Evolutionary conservation across 176 grass and related monocot genomes (phyloP), one percentile per base, ranked within the genome.

Genomic region (Metroxylon sagu): DNA sequence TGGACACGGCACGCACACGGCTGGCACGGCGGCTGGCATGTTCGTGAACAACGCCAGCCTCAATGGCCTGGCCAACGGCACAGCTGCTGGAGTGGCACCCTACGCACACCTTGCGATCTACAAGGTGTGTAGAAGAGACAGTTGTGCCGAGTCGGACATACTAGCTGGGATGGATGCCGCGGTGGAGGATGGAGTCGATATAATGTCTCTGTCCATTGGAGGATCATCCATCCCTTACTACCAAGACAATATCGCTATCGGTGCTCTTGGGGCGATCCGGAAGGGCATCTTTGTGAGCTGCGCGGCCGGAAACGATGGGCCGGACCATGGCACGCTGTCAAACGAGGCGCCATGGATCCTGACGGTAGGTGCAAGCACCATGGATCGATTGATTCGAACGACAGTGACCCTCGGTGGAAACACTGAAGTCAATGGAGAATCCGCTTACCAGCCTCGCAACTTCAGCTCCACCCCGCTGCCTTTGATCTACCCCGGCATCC

Each of bases 281-380:
- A 88, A 88, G 58, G 85, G 85, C 48, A 85, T 95, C 19, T 73
- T 88, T 57, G 60, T 93, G 56, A 87, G 77, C 70, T 56, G 78
- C 1, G 80, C 89, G 1, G 80, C 57, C 2, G 89, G 89, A 3
- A 95, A 95, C 73, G 50, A 48, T 2, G 89, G 89, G 10, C 89
- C 85, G 0, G 10, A 21, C 35, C 43, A 56, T 4, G 56, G 25
- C 0, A 95, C 71, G 6, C 35, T 95, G 35, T 56, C 76, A 21
- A 95, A 95, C 28, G 63, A 77, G 50, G 75, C 89, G 2, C 85
- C 85, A 16, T 95, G 89, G 89, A 49, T 95, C 19, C 76, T 89
- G 62, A 85, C 89, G 35, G 89, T 95, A 5, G 89, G 71, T 0
- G 89, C 85, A 0, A 65, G 78, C 79, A 85, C 69, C 75, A 95